Evolutionary conservation across 2,329 filamentous ascomycete genomes (phyloP), one percentile per base, ranked within the genome.

Genomic region (Fusarium palustre): DNA sequence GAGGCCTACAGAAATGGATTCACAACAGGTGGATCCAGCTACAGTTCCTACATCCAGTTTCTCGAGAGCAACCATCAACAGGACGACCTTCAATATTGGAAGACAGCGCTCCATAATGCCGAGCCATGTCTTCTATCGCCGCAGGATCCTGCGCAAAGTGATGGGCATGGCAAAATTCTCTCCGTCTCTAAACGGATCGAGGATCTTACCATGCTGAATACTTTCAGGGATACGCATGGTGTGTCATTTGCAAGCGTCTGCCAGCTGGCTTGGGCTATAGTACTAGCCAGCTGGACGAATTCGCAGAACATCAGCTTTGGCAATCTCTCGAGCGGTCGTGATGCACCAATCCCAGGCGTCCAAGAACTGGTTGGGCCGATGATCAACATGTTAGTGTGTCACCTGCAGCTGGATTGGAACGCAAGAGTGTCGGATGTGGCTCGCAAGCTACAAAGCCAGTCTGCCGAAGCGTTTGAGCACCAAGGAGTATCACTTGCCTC

Each of bases 321-420:
- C 36, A 41, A 53, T 28, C 36, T 53, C 13, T 53, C 49, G 6
- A 53, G 49, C 30, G 49, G 49, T 22, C 49, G 49, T 33, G 49
- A 53, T 31, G 36, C 38, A 22, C 49, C 49, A 11, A 53, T 53
- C 18, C 36, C 25, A 24, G 49, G 25, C 8, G 49, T 41, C n/a
- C 36, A 53, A 41, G 36, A 41, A 33, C 49, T 53, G 10, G 49
- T 53, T 41, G 49, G 49, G 9, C 49, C 49, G 15, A 53, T 53
- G 49, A 53, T 53, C 15, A 53, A 53, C 20, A 53, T 53, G 49
- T n/a, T 53, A 20, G 36, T 53, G 9, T 53, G 49, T 16, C 48
- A 52, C 34, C 30, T 53, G 25, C 25, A 33, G 13, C 7, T 41
- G 11, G 25, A 53, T 39, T 53, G 36, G 49, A 42, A 22, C 12